These are phyloP conservation scores for Nannochloropsis oceanica DNA, from an alignment of 108 stramenopile species.

Conservation along the genomic window DNA sequence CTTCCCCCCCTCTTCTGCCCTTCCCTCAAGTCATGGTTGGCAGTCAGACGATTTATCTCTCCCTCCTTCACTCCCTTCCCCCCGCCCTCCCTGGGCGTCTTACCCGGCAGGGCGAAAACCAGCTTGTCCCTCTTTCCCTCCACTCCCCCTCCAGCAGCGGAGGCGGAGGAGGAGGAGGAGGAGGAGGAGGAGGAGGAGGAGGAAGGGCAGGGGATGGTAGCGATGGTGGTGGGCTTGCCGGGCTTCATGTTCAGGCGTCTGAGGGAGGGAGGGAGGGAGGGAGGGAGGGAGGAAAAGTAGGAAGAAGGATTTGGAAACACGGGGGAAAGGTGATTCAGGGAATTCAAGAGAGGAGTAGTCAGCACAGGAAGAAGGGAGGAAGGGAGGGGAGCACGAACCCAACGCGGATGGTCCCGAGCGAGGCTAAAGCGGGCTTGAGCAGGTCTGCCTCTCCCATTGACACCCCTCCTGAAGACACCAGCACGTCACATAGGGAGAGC, in stretches of 20 bases:
- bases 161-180: no score
- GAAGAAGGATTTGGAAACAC: neutral
- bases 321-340: slow-evolving; percentile 42
- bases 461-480: slow-evolving; percentile 77
- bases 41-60: no score
- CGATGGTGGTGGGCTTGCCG: slow-evolving; percentile 85
- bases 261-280: slow-evolving; percentile 49
- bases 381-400: no score
- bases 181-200: neutral
- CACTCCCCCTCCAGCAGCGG: no score
- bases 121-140: no score
- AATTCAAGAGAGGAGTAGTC: neutral
- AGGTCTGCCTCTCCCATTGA: slow-evolving; percentile 45
- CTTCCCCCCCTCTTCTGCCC: no score
- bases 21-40: no score
- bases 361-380: no score
- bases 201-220: slow-evolving; percentile 42
- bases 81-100: no score
- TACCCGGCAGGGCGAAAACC: no score
- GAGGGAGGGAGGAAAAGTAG: neutral
- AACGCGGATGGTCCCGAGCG: no score
- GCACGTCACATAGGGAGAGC: slow-evolving; percentile 68
- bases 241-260: slow-evolving; percentile 86
- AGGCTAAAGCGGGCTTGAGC: slow-evolving; percentile 69
- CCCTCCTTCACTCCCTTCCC: no score